Base-by-base conservation (phyloP, 495 filamentous ascomycete species). In the Penicillium taxi region DNA sequence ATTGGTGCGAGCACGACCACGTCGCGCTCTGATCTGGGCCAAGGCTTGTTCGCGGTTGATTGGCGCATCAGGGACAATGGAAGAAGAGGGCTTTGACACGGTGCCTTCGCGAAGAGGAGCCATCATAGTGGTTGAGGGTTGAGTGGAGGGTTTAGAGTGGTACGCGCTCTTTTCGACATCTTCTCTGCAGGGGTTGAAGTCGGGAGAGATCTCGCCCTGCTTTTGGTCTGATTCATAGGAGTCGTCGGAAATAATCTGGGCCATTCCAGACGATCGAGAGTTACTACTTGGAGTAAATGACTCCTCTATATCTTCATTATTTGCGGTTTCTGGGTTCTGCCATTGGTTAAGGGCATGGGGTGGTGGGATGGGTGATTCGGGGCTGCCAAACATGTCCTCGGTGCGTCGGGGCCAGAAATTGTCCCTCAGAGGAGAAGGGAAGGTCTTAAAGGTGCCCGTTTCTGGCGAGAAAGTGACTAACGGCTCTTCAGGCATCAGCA, bases 31-130 rank as follows among this genome's bases (percentile, higher is more conserved):
- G 35, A 75, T 73, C 43, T 72, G 67, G 16, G 71, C 71, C 2
- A 75, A 48, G 5, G 71, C 71, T 34, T 65, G 61, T 50, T 74
- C 70, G 14, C 69, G 58, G 40, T 62, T 68, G 23, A 74, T 64
- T 3, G 65, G 66, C 0, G 62, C 62, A 1, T 65, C 63, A 0
- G 63, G 58, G 9, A 64, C 43, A 18, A 45, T 25, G 32, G 42
- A 47, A 22, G 53, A 49, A 16, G 43, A 44, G 25, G 52, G 48
- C 32, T 60, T 47, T 6, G 50, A 31, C 8, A 44, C 38, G 4
- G 45, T 34, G 9, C 53, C 55, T 24, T 48, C 33, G 11, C 58
- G 59, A 11, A 63, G 41, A 4, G 65, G 64, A 9, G 66, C 44
- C 21, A 47, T 54, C 42, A 57, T 62, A 7, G 51, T 56, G 14